A percentile compares a stretch with the other conserved stretches of the same genome.
phyloP scores from a whole-genome alignment of 164 flowering plant genomes.

The Macadamia tetraphylla region DNA sequence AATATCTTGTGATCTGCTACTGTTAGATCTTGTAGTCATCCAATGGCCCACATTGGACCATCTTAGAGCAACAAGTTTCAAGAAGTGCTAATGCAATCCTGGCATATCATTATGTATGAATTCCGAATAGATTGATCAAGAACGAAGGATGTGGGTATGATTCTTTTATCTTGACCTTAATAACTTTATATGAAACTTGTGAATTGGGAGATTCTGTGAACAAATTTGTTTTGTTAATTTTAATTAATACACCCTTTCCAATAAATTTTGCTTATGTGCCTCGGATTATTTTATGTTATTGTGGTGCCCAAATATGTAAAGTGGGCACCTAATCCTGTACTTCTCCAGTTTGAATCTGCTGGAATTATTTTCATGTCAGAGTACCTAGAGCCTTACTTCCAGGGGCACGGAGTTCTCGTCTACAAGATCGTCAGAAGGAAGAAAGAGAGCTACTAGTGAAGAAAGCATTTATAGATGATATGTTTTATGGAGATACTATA shows the following conservation, averaged over 20 bases:
- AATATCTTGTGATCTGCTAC: too few species aligned
- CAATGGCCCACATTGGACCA: background rate
- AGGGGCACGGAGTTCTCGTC: slow-evolving; percentile 86
- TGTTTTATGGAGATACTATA: slow-evolving; percentile 48
- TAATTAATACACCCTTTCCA: too few species aligned
- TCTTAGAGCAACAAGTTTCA: background rate
- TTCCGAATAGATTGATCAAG: too few species aligned
- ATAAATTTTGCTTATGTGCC: background rate
- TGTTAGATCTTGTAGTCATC: background rate
- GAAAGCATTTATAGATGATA: slow-evolving; percentile 79
- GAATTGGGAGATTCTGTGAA: too few species aligned
- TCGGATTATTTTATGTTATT: background rate
- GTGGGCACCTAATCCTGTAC: slow-evolving; percentile 24
- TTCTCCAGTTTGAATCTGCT: slow-evolving; percentile 25
- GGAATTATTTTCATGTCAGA: slow-evolving; percentile 47
- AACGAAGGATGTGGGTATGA: too few species aligned
- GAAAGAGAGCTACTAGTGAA: slow-evolving; percentile 83
- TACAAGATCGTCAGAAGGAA: slow-evolving; percentile 82
- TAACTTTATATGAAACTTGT: too few species aligned
- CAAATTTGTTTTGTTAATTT: too few species aligned
- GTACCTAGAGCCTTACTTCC: slow-evolving; percentile 82
- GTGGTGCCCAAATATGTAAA: slow-evolving; percentile 20
- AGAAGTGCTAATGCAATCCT: too few species aligned
- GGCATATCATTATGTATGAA: too few species aligned
- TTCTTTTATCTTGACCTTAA: too few species aligned